Evolutionary conservation across 306 rosid genomes (phyloP).

Genomic region (Begonia peltatifolia): DNA sequence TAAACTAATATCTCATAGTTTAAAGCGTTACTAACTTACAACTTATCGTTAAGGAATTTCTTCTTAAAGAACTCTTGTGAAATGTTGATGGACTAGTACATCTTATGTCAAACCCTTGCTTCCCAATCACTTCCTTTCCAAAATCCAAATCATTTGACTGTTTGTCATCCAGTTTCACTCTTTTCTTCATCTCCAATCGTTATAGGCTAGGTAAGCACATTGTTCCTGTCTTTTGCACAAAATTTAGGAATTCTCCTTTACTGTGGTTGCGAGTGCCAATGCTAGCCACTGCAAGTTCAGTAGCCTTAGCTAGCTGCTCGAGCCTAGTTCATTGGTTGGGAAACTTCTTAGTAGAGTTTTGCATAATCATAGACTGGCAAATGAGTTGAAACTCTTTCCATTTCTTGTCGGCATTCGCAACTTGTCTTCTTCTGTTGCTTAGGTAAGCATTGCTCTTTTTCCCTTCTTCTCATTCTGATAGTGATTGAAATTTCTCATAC

Average conservation of each 20-base stretch:
- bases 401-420: too few species aligned
- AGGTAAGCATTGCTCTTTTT: too few species aligned
- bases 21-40: too few species aligned
- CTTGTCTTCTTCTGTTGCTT: too few species aligned
- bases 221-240: not conserved
- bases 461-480: too few species aligned
- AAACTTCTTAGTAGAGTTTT: constrained; percentile 44
- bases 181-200: not conserved
- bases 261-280: constrained; percentile 19
- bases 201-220: not conserved
- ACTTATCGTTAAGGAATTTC: not conserved
- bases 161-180: not conserved
- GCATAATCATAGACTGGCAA: constrained; percentile 60
- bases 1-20: too few species aligned
- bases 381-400: constrained; percentile 44
- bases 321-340: constrained; percentile 45
- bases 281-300: constrained; percentile 31
- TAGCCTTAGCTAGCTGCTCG: constrained; percentile 56
- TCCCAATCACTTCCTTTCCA: constrained; percentile 5
- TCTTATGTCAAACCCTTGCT: constrained; percentile 12
- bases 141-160: not conserved
- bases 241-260: constrained; percentile 2
- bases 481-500: too few species aligned
- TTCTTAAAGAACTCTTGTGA: not conserved
- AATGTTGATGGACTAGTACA: constrained; percentile 27